Base-by-base conservation (phyloP, 1,284 basidiomycete genomes). In the Volvariella surrecta region DNA sequence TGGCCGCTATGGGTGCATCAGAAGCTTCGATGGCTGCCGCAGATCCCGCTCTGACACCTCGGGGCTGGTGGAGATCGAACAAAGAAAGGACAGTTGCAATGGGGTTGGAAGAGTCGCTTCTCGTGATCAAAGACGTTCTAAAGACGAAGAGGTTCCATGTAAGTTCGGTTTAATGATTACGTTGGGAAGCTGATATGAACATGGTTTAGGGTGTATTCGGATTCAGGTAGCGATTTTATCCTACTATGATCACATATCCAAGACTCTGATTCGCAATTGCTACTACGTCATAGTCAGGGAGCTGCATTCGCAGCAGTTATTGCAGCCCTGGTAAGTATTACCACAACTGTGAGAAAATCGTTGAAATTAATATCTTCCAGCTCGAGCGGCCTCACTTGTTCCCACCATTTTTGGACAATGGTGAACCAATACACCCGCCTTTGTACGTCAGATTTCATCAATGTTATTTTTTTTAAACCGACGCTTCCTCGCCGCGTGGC, bases 201-300 rank as follows among this genome's bases (percentile, higher is more conserved):
- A 32, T 40, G 16, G 24, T 28, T 28, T 49, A 91, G 84, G 90
- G 89, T 21, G 73, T 93, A 13, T 79, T 93, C 57, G 89, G 88
- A 6, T 90, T 90, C 61, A 85, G 80, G 80, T 79, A 44, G 35
- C 11, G 21, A 19, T 35, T 6, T 4, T n/a, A 17, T 18, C 21
- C 38, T 18, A 11, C 28, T n/a, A n/a, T n/a, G n/a, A n/a, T n/a
- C n/a, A n/a, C n/a, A n/a, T n/a, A n/a, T n/a, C n/a, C n/a, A n/a
- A n/a, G n/a, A n/a, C n/a, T n/a, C n/a, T n/a, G n/a, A n/a, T n/a
- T n/a, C n/a, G n/a, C n/a, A n/a, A n/a, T n/a, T n/a, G n/a, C n/a
- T n/a, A n/a, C n/a, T n/a, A n/a, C n/a, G n/a, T n/a, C n/a, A 32
- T 37, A 87, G 85, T 45, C 89, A 93, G 64, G 89, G 89, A 21